A percentile compares a stretch with the other conserved stretches of the same genome.
phyloP scores from a whole-genome alignment of 2,329 filamentous ascomycete species.

The Colletotrichum sp. region DNA sequence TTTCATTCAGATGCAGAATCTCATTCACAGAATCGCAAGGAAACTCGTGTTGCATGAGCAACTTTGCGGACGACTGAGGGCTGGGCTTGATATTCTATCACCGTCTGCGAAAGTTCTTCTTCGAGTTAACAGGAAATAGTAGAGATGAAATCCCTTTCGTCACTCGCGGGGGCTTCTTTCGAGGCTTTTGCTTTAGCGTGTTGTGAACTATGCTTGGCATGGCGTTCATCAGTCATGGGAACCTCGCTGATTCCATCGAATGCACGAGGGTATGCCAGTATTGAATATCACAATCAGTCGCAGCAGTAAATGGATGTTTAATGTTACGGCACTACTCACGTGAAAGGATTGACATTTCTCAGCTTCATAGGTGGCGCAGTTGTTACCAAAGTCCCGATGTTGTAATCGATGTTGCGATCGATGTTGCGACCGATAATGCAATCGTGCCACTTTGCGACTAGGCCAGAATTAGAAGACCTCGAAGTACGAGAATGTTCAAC shows the following conservation, averaged over 20 bases:
- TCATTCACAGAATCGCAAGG: neutral
- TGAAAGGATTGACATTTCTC: neutral
- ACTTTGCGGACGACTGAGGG: neutral
- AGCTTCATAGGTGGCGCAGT: neutral
- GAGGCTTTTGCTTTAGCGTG: neutral
- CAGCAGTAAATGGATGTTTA: neutral
- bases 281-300: neutral
- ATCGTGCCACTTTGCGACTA: neutral
- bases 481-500: neutral
- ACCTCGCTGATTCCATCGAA: neutral
- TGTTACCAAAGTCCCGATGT: neutral
- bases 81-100: neutral
- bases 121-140: neutral
- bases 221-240: neutral
- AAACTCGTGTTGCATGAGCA: neutral
- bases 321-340: neutral
- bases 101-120: neutral
- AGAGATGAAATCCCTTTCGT: rapidly evolving
- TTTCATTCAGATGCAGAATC: neutral
- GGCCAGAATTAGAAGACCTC: neutral
- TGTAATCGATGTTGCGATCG: neutral
- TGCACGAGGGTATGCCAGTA: neutral
- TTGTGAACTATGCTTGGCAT: neutral
- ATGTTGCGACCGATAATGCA: neutral
- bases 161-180: neutral